phyloP scores from a whole-genome alignment of 352 stramenopile genomes.

The Phytopythium vexans region DNA sequence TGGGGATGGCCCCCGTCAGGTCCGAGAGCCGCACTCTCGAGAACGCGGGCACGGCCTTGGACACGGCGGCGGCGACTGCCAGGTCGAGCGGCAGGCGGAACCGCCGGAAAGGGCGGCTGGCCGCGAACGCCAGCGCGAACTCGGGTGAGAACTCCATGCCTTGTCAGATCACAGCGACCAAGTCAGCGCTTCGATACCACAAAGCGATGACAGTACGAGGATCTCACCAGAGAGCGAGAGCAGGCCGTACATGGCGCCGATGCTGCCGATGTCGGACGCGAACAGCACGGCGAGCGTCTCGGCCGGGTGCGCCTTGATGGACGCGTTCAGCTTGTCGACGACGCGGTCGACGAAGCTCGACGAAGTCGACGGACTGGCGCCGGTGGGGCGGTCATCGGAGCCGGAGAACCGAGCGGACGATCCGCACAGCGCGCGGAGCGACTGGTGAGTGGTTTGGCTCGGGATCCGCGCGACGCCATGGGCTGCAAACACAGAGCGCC shows the following conservation, averaged over 20 bases:
- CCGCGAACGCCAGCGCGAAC: constrained; percentile 82
- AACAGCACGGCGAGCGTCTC: constrained; percentile 80
- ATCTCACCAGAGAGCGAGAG: constrained; percentile 51
- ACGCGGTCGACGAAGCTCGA: constrained; percentile 52
- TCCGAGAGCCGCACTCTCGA: constrained; percentile 70
- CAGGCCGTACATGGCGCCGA: constrained; percentile 74
- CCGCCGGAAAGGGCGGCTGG: constrained; percentile 78
- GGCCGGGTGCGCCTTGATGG: constrained; percentile 66
- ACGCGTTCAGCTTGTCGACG: constrained; percentile 73
- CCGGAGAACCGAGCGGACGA: too few relatives aligned
- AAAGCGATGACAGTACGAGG: neutral
- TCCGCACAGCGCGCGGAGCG: too few relatives aligned
- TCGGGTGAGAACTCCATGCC: constrained; percentile 78
- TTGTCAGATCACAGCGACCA: constrained; percentile 3
- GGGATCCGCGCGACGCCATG: too few relatives aligned
- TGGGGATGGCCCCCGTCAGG: constrained; percentile 49
- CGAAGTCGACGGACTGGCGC: too few relatives aligned
- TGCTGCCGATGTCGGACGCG: constrained; percentile 76
- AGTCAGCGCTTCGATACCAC: constrained; percentile 2
- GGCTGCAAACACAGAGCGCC: too few relatives aligned
- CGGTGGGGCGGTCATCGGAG: too few relatives aligned
- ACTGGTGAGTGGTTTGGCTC: too few relatives aligned
- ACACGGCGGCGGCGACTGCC: constrained; percentile 54
- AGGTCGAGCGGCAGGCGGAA: constrained; percentile 78
- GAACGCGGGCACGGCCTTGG: constrained; percentile 72